Percentiles rank a stretch among this genome's conserved stretches.
Conservation (phyloP, 176 grass and related monocot genomes). For the Phragmites australis region DNA sequence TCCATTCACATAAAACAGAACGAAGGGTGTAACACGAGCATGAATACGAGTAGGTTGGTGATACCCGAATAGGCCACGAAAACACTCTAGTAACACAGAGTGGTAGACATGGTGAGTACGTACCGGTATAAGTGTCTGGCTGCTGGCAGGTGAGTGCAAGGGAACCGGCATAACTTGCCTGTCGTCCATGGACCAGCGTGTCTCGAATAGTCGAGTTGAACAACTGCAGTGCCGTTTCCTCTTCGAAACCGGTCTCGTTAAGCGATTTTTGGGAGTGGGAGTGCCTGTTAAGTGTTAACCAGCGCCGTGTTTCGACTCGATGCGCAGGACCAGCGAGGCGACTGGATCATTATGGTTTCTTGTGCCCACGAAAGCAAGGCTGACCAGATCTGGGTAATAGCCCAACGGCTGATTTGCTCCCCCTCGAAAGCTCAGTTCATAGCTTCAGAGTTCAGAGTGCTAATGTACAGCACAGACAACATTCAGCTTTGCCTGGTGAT, state of each 20-base stretch:
- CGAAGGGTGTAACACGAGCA: too few species aligned
- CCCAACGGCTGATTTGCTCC: slow-evolving; percentile 15
- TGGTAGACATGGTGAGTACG: too few species aligned
- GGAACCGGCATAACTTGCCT: slow-evolving; percentile 35
- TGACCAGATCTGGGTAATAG: slow-evolving; percentile 40
- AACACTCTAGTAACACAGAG: too few species aligned
- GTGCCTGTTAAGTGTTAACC: not conserved
- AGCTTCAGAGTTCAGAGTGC: not conserved
- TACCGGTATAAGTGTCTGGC: slow-evolving; percentile 12
- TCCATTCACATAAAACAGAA: too few species aligned
- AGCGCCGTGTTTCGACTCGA: not conserved
- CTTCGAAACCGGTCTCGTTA: not conserved
- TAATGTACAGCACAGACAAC: too few species aligned
- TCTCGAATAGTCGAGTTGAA: not conserved
- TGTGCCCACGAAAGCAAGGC: slow-evolving; percentile 37
- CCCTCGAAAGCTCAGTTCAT: not conserved
- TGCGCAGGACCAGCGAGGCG: not conserved
- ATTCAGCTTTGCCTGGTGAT: not conserved
- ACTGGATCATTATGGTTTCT: slow-evolving; percentile 34
- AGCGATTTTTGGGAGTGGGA: not conserved
- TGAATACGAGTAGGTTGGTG: too few species aligned
- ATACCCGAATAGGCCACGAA: too few species aligned
- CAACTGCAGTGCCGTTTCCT: not conserved
- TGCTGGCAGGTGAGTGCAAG: slow-evolving; percentile 5
- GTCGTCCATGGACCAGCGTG: not conserved